phyloP scores from a whole-genome alignment of 768 basidiomycete species.

The Auricularia sp. region DNA sequence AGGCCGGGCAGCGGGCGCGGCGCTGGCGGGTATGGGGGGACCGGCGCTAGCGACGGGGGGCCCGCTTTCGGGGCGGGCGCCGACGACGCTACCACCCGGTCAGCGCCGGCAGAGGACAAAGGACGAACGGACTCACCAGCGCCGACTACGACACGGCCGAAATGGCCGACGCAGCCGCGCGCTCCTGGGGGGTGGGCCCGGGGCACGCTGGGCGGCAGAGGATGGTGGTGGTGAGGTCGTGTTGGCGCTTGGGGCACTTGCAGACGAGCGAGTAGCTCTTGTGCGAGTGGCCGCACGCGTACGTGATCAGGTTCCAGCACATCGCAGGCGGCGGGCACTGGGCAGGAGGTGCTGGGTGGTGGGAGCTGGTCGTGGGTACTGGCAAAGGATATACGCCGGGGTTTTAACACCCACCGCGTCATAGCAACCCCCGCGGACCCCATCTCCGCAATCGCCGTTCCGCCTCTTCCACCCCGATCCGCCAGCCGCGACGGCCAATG shows the following conservation, averaged over 20 bases:
- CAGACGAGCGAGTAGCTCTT: background rate
- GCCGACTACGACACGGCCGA: background rate
- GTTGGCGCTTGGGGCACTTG: background rate
- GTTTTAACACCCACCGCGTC: background rate
- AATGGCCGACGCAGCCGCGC: background rate
- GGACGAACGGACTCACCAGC: too few species aligned
- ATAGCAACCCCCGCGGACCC: background rate
- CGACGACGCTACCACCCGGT: too few species aligned
- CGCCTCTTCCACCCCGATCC: too few species aligned
- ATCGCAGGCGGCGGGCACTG: background rate
- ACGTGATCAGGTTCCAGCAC: conserved; percentile 1
- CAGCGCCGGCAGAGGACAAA: too few species aligned
- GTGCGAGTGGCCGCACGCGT: background rate
- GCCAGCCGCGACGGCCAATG: too few species aligned
- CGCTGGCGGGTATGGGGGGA: too few species aligned
- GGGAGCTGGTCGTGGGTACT: background rate
- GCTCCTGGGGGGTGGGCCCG: background rate
- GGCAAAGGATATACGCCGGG: background rate
- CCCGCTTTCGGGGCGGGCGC: too few species aligned
- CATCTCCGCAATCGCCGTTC: background rate
- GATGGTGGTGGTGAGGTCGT: background rate
- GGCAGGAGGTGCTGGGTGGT: background rate
- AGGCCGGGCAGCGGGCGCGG: too few species aligned
- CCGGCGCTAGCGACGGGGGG: too few species aligned
- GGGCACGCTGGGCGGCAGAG: background rate